phyloP scores from a whole-genome alignment of 2,329 filamentous ascomycete species.

The Xylariaceae sp. region DNA sequence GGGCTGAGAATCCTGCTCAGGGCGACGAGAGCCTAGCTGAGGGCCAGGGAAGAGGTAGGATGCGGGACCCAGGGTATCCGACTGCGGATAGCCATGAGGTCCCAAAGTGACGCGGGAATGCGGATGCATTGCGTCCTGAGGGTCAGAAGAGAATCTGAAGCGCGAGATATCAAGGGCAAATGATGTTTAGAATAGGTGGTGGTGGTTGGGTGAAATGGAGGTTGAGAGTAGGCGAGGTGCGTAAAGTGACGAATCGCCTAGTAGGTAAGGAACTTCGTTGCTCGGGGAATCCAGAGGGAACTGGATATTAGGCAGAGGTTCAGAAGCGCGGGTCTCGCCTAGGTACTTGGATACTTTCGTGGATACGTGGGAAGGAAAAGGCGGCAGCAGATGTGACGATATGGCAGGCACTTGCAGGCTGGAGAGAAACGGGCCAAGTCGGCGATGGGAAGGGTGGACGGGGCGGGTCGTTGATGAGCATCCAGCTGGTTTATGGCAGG shows the following conservation, averaged over 20 bases:
- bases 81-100: neutral
- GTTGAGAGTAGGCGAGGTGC: neutral
- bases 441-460: too few relatives aligned
- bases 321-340: neutral
- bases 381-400: neutral
- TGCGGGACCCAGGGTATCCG: neutral
- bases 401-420: neutral
- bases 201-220: neutral
- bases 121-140: slow-evolving; percentile 3
- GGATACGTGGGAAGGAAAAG: neutral
- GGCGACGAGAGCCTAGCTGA: neutral
- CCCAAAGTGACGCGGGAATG: neutral
- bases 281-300: slow-evolving; percentile 1
- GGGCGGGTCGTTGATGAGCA: too few relatives aligned
- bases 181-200: neutral
- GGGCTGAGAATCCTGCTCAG: neutral
- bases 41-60: neutral
- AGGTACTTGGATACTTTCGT: neutral
- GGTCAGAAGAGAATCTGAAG: neutral
- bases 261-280: slow-evolving; percentile 1
- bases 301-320: neutral
- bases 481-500: too few relatives aligned
- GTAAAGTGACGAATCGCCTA: neutral
- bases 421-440: too few relatives aligned
- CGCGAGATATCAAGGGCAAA: neutral